phyloP scores from a whole-genome alignment of 352 stramenopile species.

The Phytophthora cajani region DNA sequence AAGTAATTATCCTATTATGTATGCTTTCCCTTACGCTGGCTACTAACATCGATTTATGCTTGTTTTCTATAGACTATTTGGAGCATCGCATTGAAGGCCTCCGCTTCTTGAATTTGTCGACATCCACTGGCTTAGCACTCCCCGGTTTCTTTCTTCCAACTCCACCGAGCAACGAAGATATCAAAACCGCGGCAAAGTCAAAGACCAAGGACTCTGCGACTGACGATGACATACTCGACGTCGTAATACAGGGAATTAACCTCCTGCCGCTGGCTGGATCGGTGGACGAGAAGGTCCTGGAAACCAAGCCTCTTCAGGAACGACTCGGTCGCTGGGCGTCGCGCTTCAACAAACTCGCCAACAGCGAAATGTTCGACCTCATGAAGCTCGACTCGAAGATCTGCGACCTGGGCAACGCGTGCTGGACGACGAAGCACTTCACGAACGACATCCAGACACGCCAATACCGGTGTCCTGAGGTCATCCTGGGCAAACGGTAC shows the following conservation, averaged over 20 bases:
- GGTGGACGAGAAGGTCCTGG: conserved; percentile 9
- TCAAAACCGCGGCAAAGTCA: conserved; percentile 16
- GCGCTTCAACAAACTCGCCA: conserved; percentile 43
- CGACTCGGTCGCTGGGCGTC: conserved; percentile 52
- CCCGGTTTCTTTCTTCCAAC: conserved; percentile 71
- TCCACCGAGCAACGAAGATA: conserved; percentile 25
- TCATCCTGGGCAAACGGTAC: conserved; percentile 97
- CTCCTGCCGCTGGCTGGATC: conserved; percentile 36
- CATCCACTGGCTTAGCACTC: conserved; percentile 46
- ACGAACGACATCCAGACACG: conserved; percentile 99
- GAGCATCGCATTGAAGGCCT: conserved; percentile 52
- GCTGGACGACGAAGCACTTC: conserved; percentile 99
- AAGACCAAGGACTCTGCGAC: conserved; percentile 7
- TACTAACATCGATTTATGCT: conserved; percentile 4
- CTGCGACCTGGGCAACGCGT: conserved; percentile 99
- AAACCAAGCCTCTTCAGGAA: conserved; percentile 36
- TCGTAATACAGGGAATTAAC: conserved; percentile 58
- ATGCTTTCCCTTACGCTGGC: conserved; percentile 7
- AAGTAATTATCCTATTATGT: conserved; percentile 16
- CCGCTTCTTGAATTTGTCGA: conserved; percentile 51
- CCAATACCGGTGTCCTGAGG: conserved; percentile 99
- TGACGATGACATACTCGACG: conserved; percentile 13
- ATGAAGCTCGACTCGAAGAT: conserved; percentile 85
- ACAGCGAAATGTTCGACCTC: conserved; percentile 60
- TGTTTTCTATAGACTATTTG: conserved; percentile 42